phyloP scores from a whole-genome alignment of 371 early-diverging fungal genomes.

The Haplosporangium sp. region DNA sequence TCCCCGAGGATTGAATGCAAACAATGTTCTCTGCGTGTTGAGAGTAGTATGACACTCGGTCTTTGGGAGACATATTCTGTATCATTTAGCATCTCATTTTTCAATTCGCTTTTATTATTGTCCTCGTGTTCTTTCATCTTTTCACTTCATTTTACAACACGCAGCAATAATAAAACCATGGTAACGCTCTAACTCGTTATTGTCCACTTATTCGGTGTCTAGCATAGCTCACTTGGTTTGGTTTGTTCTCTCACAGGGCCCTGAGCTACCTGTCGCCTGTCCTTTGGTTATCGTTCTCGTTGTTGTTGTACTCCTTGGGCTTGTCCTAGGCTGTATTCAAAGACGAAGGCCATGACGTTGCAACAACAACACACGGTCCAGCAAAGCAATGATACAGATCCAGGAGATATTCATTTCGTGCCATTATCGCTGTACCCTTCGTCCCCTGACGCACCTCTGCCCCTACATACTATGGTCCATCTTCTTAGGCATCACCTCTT shows the following conservation, averaged over 20 bases:
- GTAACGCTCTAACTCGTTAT: not conserved
- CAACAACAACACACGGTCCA: slow-evolving; percentile 5
- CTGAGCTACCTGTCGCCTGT: not conserved
- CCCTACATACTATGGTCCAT: slow-evolving; percentile 19
- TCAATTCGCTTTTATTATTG: too few species aligned
- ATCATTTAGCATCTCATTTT: too few species aligned
- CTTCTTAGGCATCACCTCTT: not conserved
- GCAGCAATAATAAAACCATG: too few species aligned
- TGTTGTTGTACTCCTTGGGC: slow-evolving; percentile 11
- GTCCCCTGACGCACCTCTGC: not conserved
- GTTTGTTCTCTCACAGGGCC: not conserved
- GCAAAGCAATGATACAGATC: slow-evolving; percentile 1
- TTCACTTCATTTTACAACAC: too few species aligned
- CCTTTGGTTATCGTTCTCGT: slow-evolving; percentile 19
- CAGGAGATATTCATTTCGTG: not conserved
- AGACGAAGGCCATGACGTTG: slow-evolving; percentile 3
- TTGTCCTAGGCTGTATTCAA: slow-evolving; percentile 11
- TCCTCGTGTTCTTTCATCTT: too few species aligned
- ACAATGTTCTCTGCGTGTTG: too few species aligned
- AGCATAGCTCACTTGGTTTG: not conserved
- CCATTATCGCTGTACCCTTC: too few species aligned
- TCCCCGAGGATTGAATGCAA: too few species aligned
- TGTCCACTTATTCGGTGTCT: not conserved
- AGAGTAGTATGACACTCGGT: too few species aligned
- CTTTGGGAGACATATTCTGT: too few species aligned